A percentile compares a stretch with the other conserved stretches of the same genome.
Conservation (phyloP, 768 basidiomycete species). For the Lactarius hengduanensis region DNA sequence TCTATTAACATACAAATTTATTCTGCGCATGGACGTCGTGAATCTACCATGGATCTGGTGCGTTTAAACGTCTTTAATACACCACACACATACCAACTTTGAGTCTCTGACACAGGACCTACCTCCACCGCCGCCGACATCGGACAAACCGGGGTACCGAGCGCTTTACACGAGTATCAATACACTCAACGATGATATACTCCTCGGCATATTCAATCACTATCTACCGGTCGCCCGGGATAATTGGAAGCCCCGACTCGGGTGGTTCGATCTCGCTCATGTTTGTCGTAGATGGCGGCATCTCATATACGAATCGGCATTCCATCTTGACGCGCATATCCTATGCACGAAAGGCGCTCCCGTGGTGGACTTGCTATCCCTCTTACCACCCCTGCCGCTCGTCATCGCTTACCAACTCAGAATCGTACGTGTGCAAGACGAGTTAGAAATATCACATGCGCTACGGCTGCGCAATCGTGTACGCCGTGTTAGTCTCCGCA, state of each 20-base stretch:
- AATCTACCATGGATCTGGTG: not conserved
- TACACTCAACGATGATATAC: too few relatives aligned
- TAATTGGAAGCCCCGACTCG: too few relatives aligned
- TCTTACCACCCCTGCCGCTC: slow-evolving; percentile 5
- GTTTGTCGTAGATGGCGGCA: too few relatives aligned
- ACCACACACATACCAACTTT: not conserved
- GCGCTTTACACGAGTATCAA: too few relatives aligned
- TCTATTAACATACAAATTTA: not conserved
- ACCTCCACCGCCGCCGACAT: not conserved
- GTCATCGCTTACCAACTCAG: not conserved
- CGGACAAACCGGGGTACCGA: not conserved
- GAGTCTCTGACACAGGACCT: too few relatives aligned
- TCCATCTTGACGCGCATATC: not conserved
- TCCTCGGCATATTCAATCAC: too few relatives aligned
- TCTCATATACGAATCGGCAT: too few relatives aligned
- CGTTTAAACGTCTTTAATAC: too few relatives aligned
- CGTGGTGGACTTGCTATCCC: not conserved
- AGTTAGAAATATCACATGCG: not conserved
- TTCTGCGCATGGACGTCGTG: not conserved
- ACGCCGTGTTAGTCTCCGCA: not conserved
- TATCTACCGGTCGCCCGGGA: too few relatives aligned
- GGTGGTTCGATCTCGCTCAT: too few relatives aligned
- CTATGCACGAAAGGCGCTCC: not conserved
- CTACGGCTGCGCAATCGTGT: not conserved
- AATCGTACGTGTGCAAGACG: not conserved